Base-by-base conservation (phyloP, 1,139 yeast species). In the Entelexis paramagnoliae region DNA sequence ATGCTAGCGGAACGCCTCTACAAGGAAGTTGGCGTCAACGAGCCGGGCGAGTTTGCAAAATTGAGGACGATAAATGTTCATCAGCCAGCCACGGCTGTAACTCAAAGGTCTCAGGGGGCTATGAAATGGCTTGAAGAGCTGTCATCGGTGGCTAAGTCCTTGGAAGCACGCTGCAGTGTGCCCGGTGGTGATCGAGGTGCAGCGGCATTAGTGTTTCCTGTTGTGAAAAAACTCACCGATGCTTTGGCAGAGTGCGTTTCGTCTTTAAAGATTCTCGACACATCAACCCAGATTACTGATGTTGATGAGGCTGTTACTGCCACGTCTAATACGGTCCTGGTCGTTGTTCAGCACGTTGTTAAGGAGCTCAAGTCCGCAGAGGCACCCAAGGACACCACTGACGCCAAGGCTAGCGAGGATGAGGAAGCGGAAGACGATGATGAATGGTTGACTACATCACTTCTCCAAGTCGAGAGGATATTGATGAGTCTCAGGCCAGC, bases 271-370 rank as follows among this genome's bases (percentile, higher is more conserved):
- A 19, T 28, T 3, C 13, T 32, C 3, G 36, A 17, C 11, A 17
- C n/a, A 1, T 2, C 14, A 4, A 2, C n/a, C 13, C 8, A 33
- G 3, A 4, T 19, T 3, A 11, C 13, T 26, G 38, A 33, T 3
- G 43, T 29, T 22, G 43, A 34, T 16, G 29, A 9, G 4, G 35
- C 40, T 9, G 45, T 54, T 4, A 26, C 33, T 7, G 20, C 40
- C 17, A 63, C 84, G 7, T 72, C 81, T n/a, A 77, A 77, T 30
- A 74, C 83, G 3, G 74, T 86, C 30, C 68, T 88, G 52, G 72
- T 88, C 41, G 74, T 83, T 0, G 76, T 83, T 58, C 96, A 88
- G 67, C 76, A 45, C 8, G 57, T 56, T n/a, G 68, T 63, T n/a
- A 50, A 53, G 24, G 40, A 26, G 20, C 30, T 48, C 9, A 48